A percentile compares a stretch with the other conserved stretches of the same genome.
These are phyloP conservation scores for Verticillium longisporum DNA, from an alignment of 2,329 filamentous ascomycete genomes.

Conservation along the genomic window DNA sequence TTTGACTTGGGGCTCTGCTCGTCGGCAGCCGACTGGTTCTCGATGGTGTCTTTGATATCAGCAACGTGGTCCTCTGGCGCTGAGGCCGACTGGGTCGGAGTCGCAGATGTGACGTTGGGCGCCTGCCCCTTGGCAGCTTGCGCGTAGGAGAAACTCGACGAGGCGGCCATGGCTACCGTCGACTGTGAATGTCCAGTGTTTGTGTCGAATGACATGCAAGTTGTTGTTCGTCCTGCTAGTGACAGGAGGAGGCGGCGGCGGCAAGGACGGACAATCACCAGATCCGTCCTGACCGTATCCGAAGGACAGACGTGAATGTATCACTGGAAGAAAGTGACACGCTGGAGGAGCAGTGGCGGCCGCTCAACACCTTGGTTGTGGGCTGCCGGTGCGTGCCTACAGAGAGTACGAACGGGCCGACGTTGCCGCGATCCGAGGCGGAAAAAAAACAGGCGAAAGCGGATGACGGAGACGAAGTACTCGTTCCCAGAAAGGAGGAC, in stretches of 20 bases:
- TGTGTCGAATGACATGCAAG: neutral
- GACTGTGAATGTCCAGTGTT: neutral
- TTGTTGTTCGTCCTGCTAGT: neutral
- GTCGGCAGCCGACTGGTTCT: neutral
- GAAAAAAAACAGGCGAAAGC: neutral
- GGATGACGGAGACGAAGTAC: neutral
- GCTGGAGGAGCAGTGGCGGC: neutral
- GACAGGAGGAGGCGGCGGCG: neutral
- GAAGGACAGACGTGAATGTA: neutral
- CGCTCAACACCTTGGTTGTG: neutral
- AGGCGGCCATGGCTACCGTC: slow-evolving; percentile 37
- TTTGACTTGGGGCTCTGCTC: slow-evolving; percentile 19
- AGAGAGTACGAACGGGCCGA: neutral
- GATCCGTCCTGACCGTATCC: slow-evolving; percentile 1
- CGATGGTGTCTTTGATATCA: slow-evolving; percentile 11
- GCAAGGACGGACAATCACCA: slow-evolving; percentile 1
- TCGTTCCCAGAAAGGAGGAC: neutral
- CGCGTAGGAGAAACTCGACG: slow-evolving; percentile 80
- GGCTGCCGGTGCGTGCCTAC: neutral
- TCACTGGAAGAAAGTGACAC: neutral
- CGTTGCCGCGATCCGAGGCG: neutral
- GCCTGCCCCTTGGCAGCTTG: slow-evolving; percentile 84
- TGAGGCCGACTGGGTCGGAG: slow-evolving; percentile 21
- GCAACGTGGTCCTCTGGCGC: slow-evolving; percentile 20
- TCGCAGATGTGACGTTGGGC: slow-evolving; percentile 30